Conservation (phyloP, 371 early-diverging fungal genomes). For the Umbelopsis sp. region DNA sequence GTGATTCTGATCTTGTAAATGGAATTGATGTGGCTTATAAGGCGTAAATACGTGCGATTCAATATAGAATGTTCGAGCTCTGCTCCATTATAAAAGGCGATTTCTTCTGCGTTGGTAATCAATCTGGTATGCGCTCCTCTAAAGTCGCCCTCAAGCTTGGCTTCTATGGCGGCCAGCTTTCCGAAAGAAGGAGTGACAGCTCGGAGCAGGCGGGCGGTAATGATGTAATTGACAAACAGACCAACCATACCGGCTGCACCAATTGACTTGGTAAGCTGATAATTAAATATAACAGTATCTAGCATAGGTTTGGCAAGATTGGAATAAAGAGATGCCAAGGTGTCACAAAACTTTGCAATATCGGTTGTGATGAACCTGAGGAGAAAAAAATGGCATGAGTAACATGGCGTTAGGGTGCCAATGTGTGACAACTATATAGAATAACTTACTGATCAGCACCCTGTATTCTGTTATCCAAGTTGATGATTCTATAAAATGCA, state of each 20-base stretch:
- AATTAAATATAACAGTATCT: conserved; percentile 85
- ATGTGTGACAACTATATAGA: neutral
- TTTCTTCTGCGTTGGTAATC: conserved; percentile 90
- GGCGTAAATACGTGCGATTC: conserved; percentile 64
- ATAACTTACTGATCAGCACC: conserved; percentile 79
- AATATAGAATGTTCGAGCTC: conserved; percentile 76
- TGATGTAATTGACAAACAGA: conserved; percentile 68
- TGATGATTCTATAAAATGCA: conserved; percentile 83
- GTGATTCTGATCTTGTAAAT: conserved; percentile 79
- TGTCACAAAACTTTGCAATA: conserved; percentile 83
- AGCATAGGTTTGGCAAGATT: conserved; percentile 86
- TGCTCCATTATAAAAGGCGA: conserved; percentile 84
- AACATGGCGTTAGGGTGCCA: neutral
- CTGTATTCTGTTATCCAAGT: conserved; percentile 83
- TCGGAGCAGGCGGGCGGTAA: conserved; percentile 73
- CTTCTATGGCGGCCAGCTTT: conserved; percentile 81
- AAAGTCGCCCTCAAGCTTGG: conserved; percentile 89
- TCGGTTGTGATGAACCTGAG: conserved; percentile 80
- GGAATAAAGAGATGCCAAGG: conserved; percentile 74
- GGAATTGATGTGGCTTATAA: conserved; percentile 82
- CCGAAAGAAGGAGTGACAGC: conserved; percentile 86
- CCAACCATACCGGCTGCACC: conserved; percentile 75
- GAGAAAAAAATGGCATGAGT: neutral
- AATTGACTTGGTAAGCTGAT: conserved; percentile 78
- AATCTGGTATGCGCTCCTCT: conserved; percentile 82